Base-by-base conservation (phyloP, 2,329 filamentous ascomycete species). In the Xylaria sp. region DNA sequence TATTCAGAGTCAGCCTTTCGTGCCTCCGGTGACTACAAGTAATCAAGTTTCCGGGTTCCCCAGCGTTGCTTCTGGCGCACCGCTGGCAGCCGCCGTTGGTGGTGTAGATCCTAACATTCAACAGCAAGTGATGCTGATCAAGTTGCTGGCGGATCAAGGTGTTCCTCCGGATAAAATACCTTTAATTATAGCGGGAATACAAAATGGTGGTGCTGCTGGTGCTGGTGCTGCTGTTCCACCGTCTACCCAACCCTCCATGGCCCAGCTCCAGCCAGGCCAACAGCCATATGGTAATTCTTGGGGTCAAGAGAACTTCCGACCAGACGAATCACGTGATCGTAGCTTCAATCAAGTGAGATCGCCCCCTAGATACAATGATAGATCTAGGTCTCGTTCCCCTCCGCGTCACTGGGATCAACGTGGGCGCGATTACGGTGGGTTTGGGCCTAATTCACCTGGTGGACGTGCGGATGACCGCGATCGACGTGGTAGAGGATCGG, bases 321-420 rank as follows among this genome's bases (percentile, higher is more conserved):
- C 78, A 52, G 81, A 82, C 65, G 83, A 85, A 65, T 79, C 83
- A 78, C 87, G 86, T 83, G 89, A 91, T 73, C 83, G 81, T 76
- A 81, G 83, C 67, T 88, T 83, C 72, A 84, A 85, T 70, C 86
- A 89, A 66, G 83, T 85, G 78, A 87, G 90, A 77, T 93, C 91
- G 39, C 90, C 89, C 20, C 83, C 84, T 68, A 83, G 85, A 77
- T 84, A 84, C 74, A 83, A 83, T 67, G 86, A 86, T 74, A 89
- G 92, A 66, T 93, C 91, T 67, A 88, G 94, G 60, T 95, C 92
- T 36, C 89, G 92, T 45, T 97, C 94, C 72, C 93, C 94, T 59
- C 90, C 90, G 66, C 91, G 89, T 76, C 88, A 89, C 72, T 92
- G 91, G 85, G 90, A 89, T 73, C 84, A 86, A 69, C 89, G 89